Evolutionary conservation across 169 alveolate species (phyloP).

Genomic region (Cryptosporidium baileyi): DNA sequence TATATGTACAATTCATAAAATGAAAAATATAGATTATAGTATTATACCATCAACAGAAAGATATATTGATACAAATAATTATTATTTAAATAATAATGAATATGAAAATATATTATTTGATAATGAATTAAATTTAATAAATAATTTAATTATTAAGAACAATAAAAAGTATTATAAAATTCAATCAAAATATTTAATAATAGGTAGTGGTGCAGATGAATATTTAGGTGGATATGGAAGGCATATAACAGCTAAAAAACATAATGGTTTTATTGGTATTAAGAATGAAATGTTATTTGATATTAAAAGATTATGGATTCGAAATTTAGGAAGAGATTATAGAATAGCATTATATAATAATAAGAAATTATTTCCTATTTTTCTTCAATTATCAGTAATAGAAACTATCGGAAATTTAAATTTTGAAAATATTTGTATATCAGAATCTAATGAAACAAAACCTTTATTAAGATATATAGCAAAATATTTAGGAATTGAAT

Average conservation of each 20-base stretch:
- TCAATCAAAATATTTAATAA: neutral
- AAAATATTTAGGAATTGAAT: conserved; percentile 65
- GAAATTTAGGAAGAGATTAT: conserved; percentile 92
- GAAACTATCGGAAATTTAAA: conserved; percentile 27
- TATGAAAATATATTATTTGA: neutral
- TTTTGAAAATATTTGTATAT: conserved; percentile 46
- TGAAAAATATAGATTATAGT: conserved; percentile 38
- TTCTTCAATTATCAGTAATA: conserved; percentile 74
- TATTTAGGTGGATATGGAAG: conserved; percentile 91
- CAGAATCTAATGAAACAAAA: conserved; percentile 71
- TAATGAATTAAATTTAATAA: neutral
- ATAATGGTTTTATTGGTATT: conserved; percentile 80
- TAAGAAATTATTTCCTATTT: conserved; percentile 85
- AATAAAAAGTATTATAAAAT: neutral
- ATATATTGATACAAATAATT: conserved; percentile 28
- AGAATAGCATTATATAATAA: conserved; percentile 83
- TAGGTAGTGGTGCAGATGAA: conserved; percentile 94
- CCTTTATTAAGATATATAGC: conserved; percentile 76
- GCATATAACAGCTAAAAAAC: conserved; percentile 80
- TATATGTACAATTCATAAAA: conserved; percentile 54
- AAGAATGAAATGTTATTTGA: conserved; percentile 84
- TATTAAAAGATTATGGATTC: conserved; percentile 86
- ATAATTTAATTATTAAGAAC: neutral
- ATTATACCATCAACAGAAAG: conserved; percentile 57
- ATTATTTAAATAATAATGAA: neutral